Percentiles rank a stretch among this genome's conserved stretches.
phyloP scores from a whole-genome alignment of 192 early-diverging fungal species.

The Umbelopsis sp. region DNA sequence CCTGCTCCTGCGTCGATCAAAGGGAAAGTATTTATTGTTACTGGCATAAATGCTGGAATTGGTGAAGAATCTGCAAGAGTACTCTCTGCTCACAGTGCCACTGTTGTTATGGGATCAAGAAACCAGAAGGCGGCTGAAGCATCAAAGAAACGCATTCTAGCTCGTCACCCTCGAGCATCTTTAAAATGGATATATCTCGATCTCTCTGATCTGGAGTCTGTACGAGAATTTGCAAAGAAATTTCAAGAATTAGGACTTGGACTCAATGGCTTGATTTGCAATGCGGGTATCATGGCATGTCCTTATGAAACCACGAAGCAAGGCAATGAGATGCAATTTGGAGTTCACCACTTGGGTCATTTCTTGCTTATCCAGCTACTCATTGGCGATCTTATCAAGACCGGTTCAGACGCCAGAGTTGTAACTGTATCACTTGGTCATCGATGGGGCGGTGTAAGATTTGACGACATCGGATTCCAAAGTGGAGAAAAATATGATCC shows the following conservation, averaged over 20 bases:
- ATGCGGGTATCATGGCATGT: constrained; percentile 50
- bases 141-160: neutral
- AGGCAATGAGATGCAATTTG: constrained; percentile 59
- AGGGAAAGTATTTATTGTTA: constrained; percentile 14
- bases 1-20: neutral
- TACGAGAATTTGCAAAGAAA: constrained; percentile 36
- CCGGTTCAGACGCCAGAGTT: constrained; percentile 27
- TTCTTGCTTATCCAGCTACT: constrained; percentile 49
- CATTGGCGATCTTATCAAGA: constrained; percentile 27
- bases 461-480: constrained; percentile 11
- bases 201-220: constrained; percentile 46
- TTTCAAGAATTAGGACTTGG: constrained; percentile 23
- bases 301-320: constrained; percentile 53
- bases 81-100: constrained; percentile 44
- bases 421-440: constrained; percentile 41
- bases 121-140: neutral
- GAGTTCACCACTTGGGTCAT: constrained; percentile 57
- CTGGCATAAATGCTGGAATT: constrained; percentile 51
- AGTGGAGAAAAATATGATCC: constrained; percentile 1
- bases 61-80: constrained; percentile 44
- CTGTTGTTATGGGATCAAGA: constrained; percentile 34
- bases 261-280: constrained; percentile 51
- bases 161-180: neutral
- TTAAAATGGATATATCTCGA: constrained; percentile 47
- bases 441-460: neutral